Conservation (phyloP, 2,329 filamentous ascomycete genomes). For the Talaromyces rugulosus region DNA sequence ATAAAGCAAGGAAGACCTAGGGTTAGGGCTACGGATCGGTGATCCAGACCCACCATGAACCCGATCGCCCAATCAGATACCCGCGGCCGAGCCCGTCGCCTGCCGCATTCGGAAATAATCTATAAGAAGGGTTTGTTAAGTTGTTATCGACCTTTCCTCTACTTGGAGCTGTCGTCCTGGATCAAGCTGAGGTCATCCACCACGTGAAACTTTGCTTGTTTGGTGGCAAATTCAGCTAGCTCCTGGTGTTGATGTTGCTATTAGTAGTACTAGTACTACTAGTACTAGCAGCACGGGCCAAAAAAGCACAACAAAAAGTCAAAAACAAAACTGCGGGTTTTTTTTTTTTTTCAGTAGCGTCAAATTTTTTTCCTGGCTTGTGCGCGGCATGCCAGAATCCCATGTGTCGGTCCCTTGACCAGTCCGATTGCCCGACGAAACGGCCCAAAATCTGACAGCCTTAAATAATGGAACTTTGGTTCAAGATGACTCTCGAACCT, state of each 20-base stretch:
- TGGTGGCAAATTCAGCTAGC: background rate
- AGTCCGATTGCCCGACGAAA: background rate
- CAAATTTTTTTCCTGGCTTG: background rate
- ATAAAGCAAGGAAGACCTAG: background rate
- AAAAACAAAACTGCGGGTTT: background rate
- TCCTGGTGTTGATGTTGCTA: background rate
- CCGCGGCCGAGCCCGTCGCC: background rate
- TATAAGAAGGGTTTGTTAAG: background rate
- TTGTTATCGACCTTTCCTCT: background rate
- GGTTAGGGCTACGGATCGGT: background rate
- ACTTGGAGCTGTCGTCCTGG: background rate
- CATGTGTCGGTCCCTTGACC: background rate
- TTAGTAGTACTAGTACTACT: background rate
- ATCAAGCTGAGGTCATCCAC: background rate
- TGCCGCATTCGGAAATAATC: background rate
- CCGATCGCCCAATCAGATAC: background rate
- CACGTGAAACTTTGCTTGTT: background rate
- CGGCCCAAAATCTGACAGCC: background rate
- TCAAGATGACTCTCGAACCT: background rate
- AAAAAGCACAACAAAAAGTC: too few relatives aligned
- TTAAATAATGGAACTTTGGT: too few relatives aligned
- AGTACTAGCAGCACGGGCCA: too few relatives aligned
- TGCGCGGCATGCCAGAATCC: too few relatives aligned
- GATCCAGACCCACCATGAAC: background rate
- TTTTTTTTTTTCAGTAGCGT: too few relatives aligned